These are phyloP conservation scores for Trametes meyenii DNA, from an alignment of 768 basidiomycete genomes.

Conservation along the genomic window DNA sequence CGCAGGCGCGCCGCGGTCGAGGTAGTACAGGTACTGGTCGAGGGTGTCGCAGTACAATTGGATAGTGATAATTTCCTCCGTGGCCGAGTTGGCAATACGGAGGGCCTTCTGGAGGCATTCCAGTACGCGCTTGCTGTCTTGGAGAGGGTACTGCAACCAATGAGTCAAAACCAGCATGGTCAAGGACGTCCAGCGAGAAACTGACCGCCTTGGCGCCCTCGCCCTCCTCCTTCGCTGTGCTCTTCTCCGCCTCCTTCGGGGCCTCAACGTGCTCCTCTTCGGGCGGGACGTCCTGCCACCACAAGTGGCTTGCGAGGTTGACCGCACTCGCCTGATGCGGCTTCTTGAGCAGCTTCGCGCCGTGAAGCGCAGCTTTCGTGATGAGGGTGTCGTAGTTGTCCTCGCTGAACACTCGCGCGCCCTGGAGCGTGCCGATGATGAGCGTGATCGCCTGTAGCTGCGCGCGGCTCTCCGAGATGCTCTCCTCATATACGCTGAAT, in stretches of 20 bases:
- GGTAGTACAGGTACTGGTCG: conserved; percentile 94
- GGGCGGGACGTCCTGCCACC: conserved; percentile 86
- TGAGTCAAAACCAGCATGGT: background rate
- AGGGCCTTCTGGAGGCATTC: conserved; percentile 98
- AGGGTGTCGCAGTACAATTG: conserved; percentile 96
- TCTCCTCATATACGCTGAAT: conserved; percentile 97
- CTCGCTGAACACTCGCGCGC: conserved; percentile 85
- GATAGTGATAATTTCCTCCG: conserved; percentile 95
- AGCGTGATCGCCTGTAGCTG: conserved; percentile 97
- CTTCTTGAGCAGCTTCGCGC: conserved; percentile 95
- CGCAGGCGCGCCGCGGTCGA: conserved; percentile 89
- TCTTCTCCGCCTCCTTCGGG: conserved; percentile 36
- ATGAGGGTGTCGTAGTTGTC: conserved; percentile 98
- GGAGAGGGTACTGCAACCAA: conserved; percentile 67
- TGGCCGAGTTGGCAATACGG: conserved; percentile 93
- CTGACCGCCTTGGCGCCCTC: conserved; percentile 42
- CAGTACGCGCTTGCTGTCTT: conserved; percentile 95
- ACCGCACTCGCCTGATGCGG: conserved; percentile 97
- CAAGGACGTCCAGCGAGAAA: background rate
- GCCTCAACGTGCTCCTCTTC: conserved; percentile 47
- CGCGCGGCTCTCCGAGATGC: conserved; percentile 92
- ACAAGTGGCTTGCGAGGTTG: conserved; percentile 92
- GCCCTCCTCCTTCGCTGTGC: conserved; percentile 44
- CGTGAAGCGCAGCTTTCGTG: conserved; percentile 98
- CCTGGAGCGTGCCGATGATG: conserved; percentile 89